Conservation (phyloP, 106 monocot species). For the Dactylorhiza incarnata region DNA sequence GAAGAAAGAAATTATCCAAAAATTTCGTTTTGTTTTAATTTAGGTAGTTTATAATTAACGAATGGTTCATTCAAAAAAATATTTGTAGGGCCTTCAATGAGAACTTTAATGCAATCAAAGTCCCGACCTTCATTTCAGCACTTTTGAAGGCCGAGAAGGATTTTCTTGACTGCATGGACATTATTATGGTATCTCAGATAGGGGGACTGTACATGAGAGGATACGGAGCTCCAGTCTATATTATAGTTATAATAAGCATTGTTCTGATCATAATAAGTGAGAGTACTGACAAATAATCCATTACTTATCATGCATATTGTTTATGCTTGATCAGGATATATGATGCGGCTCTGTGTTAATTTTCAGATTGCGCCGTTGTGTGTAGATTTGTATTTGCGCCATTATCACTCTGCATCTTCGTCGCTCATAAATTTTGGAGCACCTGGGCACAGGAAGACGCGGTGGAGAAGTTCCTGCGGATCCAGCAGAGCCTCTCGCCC, state of each 20-base stretch:
- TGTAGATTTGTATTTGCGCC: constrained; percentile 28
- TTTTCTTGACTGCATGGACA: too few relatives aligned
- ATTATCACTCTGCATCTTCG: constrained; percentile 13
- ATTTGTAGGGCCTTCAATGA: too few relatives aligned
- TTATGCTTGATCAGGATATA: not conserved
- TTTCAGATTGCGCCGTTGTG: too few relatives aligned
- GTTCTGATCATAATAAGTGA: not conserved
- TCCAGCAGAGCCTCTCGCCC: not conserved
- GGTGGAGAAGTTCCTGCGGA: too few relatives aligned
- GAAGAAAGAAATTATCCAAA: not conserved
- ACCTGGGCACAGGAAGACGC: constrained; percentile 6
- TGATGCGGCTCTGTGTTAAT: too few relatives aligned
- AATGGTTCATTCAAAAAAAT: too few relatives aligned
- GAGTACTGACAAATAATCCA: not conserved
- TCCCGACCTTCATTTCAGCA: too few relatives aligned
- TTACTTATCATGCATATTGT: not conserved
- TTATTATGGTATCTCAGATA: too few relatives aligned
- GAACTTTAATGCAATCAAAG: too few relatives aligned
- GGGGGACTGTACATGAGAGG: not conserved
- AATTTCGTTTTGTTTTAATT: too few relatives aligned
- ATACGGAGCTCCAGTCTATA: not conserved
- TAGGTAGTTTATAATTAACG: too few relatives aligned
- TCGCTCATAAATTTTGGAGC: constrained; percentile 15
- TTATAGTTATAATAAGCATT: not conserved
- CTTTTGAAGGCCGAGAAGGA: too few relatives aligned